Percentiles rank a stretch among this genome's conserved stretches.
These are phyloP conservation scores for Oryza rufipogon DNA, from an alignment of 176 grass and related monocot genomes.

Conservation along the genomic window DNA sequence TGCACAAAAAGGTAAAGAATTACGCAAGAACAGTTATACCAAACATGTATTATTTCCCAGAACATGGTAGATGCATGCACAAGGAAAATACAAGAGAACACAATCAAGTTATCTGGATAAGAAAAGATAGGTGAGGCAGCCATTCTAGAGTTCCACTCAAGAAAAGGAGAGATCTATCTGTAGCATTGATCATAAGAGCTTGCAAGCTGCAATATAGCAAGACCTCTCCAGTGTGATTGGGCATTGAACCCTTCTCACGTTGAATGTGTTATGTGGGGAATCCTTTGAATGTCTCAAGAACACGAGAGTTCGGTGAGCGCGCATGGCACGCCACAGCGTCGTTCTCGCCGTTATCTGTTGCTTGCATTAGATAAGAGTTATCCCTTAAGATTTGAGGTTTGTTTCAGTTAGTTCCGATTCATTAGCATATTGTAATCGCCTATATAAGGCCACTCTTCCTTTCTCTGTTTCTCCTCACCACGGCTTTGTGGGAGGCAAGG, in stretches of 20 bases:
- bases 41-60: slow-evolving; percentile 11
- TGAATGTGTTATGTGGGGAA: background rate
- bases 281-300: too few species aligned
- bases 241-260: slow-evolving; percentile 3
- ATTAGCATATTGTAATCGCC: too few species aligned
- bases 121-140: background rate
- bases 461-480: too few species aligned
- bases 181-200: slow-evolving; percentile 17
- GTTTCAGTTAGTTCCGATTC: too few species aligned
- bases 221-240: background rate
- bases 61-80: slow-evolving; percentile 17
- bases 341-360: too few species aligned
- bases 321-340: too few species aligned
- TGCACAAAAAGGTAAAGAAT: slow-evolving; percentile 50
- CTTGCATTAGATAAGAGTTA: too few species aligned
- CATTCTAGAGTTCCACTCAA: slow-evolving; percentile 24
- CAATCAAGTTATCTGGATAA: background rate
- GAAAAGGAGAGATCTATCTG: background rate
- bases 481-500: too few species aligned
- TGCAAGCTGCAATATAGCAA: background rate
- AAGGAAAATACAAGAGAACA: background rate
- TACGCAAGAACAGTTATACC: slow-evolving; percentile 20
- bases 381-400: too few species aligned
- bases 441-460: too few species aligned
- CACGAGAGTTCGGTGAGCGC: too few species aligned